Evolutionary conservation across 2,329 filamentous ascomycete species (phyloP), one percentile per base, ranked within the genome.

Genomic region (Leptosphaerulina australis): DNA sequence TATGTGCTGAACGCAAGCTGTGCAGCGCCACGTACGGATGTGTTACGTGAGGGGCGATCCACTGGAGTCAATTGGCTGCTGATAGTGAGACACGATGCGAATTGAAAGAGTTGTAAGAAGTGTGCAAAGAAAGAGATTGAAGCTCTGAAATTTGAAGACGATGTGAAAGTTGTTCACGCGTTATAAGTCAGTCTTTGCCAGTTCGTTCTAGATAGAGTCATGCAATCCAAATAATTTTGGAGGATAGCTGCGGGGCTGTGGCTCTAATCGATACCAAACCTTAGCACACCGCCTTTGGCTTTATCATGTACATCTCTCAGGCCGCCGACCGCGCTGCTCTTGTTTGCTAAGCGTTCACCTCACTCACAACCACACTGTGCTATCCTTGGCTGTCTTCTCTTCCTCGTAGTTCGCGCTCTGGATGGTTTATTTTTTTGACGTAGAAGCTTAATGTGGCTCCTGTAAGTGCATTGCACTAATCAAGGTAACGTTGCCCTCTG

Each of bases 21-120:
- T 44, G 21, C 28, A 39, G 41, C 44, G 53, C 43, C 49, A 56
- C 49, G 53, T 50, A 53, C 22, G 50, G 24, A 44, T 37, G 36
- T 44, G 40, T n/a, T 38, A 11, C 31, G 31, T 38, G 46, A 48
- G 53, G 46, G 46, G 56, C 33, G 46, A 35, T 50, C 25, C n/a
- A 38, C 26, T 38, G 33, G 29, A 25, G 12, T 33, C 25, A 44
- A 53, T 47, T 44, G 38, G 44, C 12, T 41, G 50, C 44, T 38
- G 50, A 41, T 29, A 10, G 10, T 39, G 44, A 40, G 34, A 44
- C 39, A 44, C 29, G 26, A 39, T 36, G n/a, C 26, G 15, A 35
- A 52, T 44, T 35, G 22, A 43, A 22, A 25, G 22, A 31, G 37
- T 12, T 22, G 33, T 14, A 22, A 24, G 21, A 26, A 22, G n/a